A percentile compares a stretch with the other conserved stretches of the same genome.
phyloP scores from a whole-genome alignment of 106 monocot genomes.

The Dendrobium officinale region DNA sequence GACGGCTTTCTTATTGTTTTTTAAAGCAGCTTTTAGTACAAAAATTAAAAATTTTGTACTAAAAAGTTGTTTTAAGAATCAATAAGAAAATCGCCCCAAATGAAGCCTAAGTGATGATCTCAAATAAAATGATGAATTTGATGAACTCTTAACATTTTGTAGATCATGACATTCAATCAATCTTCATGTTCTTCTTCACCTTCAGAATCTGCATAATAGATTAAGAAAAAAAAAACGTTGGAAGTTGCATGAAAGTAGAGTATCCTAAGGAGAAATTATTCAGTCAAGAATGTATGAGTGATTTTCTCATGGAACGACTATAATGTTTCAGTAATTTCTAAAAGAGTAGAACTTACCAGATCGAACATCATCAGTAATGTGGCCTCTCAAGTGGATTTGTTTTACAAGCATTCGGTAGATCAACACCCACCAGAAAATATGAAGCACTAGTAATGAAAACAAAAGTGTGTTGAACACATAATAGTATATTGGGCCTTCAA shows the following conservation, averaged over 20 bases:
- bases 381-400: constrained; percentile 74
- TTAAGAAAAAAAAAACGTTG: background rate
- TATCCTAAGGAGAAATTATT: no score
- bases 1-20: no score
- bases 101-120: background rate
- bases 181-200: constrained; percentile 58
- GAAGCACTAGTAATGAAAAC: constrained; percentile 72
- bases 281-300: background rate
- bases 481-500: constrained; percentile 64
- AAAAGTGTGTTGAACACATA: constrained; percentile 82
- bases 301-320: background rate
- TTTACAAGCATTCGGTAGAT: constrained; percentile 86
- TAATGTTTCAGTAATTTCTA: background rate
- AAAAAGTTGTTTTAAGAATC: no score
- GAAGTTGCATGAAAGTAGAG: background rate
- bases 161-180: constrained; percentile 15
- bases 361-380: constrained; percentile 77
- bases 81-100: no score
- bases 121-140: background rate
- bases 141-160: background rate
- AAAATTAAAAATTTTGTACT: no score
- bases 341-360: constrained; percentile 43
- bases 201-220: constrained; percentile 50
- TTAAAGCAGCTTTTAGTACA: no score
- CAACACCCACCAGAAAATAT: constrained; percentile 94